phyloP scores from a whole-genome alignment of 129 eudicot genomes.

The Apium graveolens region DNA sequence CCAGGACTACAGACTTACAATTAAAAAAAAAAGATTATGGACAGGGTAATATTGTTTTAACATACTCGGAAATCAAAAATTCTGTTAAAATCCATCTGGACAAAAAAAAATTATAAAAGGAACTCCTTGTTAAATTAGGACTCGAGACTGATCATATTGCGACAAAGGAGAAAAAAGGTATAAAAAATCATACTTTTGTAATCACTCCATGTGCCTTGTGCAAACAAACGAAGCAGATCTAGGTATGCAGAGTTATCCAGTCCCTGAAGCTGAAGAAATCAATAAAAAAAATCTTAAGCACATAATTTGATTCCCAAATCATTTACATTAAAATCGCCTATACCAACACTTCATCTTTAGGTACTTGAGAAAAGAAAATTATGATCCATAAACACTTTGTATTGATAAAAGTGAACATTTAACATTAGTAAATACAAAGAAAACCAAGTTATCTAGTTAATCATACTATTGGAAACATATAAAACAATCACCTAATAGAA shows the following conservation, averaged over 20 bases:
- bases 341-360: background rate
- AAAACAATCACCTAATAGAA: background rate
- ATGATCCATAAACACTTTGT: background rate
- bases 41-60: too few species aligned
- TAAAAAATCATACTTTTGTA: conserved; percentile 53
- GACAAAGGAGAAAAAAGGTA: background rate
- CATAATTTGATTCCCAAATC: background rate
- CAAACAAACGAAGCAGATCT: conserved; percentile 80
- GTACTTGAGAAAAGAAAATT: background rate
- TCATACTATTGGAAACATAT: background rate
- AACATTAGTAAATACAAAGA: background rate
- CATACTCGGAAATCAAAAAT: background rate
- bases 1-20: background rate
- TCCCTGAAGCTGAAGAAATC: conserved; percentile 57
- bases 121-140: background rate
- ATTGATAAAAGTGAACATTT: background rate
- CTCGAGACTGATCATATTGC: background rate
- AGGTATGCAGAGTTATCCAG: conserved; percentile 51
- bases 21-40: too few species aligned
- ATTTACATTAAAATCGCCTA: background rate
- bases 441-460: background rate
- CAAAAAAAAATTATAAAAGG: background rate
- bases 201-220: conserved; percentile 93
- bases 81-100: too few species aligned
- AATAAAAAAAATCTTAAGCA: background rate